Percentiles rank a stretch among this genome's conserved stretches.
phyloP scores from a whole-genome alignment of 2,329 filamentous ascomycete species.

The Ciborinia camelliae region DNA sequence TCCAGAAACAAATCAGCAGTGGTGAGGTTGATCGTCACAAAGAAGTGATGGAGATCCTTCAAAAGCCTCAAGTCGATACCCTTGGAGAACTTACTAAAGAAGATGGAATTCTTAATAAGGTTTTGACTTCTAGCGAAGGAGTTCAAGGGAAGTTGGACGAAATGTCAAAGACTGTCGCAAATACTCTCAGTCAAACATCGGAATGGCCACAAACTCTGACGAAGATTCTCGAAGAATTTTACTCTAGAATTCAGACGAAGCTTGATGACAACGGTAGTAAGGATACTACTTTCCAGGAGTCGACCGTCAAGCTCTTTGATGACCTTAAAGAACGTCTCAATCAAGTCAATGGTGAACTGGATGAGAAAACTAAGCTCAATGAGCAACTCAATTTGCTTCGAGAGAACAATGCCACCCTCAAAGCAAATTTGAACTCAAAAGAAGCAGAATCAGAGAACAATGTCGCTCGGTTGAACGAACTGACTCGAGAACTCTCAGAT shows the following conservation, averaged over 20 bases:
- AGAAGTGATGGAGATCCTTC: constrained; percentile 28
- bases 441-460: constrained; percentile 23
- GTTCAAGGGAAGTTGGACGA: constrained; percentile 36
- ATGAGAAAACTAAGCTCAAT: constrained; percentile 25
- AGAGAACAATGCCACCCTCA: constrained; percentile 25
- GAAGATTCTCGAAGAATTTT: constrained; percentile 31
- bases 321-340: constrained; percentile 27
- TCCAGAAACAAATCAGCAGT: constrained; percentile 4
- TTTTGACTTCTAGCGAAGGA: constrained; percentile 22
- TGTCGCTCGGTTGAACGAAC: constrained; percentile 22
- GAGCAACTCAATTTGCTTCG: constrained; percentile 28
- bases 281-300: constrained; percentile 21
- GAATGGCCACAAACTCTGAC: constrained; percentile 23
- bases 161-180: constrained; percentile 21
- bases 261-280: constrained; percentile 18
- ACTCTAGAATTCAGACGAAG: constrained; percentile 26
- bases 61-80: constrained; percentile 23
- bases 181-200: constrained; percentile 21
- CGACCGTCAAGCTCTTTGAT: constrained; percentile 23
- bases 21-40: constrained; percentile 16
- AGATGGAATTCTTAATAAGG: constrained; percentile 25
- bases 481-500: constrained; percentile 23
- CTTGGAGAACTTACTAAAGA: constrained; percentile 26
- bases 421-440: constrained; percentile 19
- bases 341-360: constrained; percentile 25